Conservation (phyloP, 1,284 basidiomycete genomes). For the Kalmanozyma brasiliensis region DNA sequence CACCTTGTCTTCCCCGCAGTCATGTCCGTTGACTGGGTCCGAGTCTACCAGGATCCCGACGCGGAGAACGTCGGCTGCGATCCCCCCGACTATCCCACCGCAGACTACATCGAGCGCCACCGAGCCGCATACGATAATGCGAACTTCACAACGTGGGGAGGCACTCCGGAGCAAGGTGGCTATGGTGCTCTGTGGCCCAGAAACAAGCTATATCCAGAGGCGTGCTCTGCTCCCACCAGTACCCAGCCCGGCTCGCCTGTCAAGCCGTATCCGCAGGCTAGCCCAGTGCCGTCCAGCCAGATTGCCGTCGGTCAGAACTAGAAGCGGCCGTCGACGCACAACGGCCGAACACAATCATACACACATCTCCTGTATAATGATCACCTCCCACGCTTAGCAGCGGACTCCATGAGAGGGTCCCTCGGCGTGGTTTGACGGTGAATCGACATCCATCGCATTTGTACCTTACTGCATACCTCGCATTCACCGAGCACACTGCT, state of each 20-base stretch:
- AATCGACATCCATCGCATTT: background rate
- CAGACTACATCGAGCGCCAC: slow-evolving; percentile 71
- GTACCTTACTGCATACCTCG: slow-evolving; percentile 1
- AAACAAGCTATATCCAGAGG: slow-evolving; percentile 50
- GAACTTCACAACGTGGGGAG: slow-evolving; percentile 60
- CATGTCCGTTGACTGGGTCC: slow-evolving; percentile 55
- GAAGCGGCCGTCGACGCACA: background rate
- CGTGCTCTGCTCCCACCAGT: slow-evolving; percentile 30
- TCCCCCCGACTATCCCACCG: slow-evolving; percentile 71
- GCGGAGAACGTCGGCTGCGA: slow-evolving; percentile 58
- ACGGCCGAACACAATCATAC: background rate
- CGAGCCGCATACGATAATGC: slow-evolving; percentile 50
- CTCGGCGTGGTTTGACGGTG: background rate
- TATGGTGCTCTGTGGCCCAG: slow-evolving; percentile 58
- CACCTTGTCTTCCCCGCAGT: slow-evolving; percentile 43
- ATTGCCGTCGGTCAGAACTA: slow-evolving; percentile 40
- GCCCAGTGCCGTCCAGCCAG: slow-evolving; percentile 29
- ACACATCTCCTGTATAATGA: background rate
- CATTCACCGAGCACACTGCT: background rate
- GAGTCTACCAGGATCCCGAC: slow-evolving; percentile 54
- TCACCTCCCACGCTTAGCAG: background rate
- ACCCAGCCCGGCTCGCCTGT: slow-evolving; percentile 43
- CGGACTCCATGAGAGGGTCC: slow-evolving; percentile 6
- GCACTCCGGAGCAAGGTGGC: slow-evolving; percentile 50
- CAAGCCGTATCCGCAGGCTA: slow-evolving; percentile 36